A percentile compares a stretch with the other conserved stretches of the same genome.
Evolutionary conservation across 495 filamentous ascomycete species (phyloP).

Genomic region (Letharia lupina): DNA sequence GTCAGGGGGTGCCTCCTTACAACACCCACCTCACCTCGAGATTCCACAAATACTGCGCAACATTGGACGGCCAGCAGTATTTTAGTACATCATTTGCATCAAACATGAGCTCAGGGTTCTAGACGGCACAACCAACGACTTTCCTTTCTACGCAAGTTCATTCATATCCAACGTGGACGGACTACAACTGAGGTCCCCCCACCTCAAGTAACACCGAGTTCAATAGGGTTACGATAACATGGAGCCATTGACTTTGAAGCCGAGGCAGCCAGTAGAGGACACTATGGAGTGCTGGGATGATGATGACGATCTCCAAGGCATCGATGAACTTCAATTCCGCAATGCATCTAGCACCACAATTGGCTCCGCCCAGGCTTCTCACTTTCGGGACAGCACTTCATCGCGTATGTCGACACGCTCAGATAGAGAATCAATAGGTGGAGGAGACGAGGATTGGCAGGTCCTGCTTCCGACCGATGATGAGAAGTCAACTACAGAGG

Average conservation of each 20-base stretch:
- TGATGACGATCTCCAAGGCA: constrained; percentile 68
- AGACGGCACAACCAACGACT: background rate
- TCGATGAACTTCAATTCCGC: constrained; percentile 60
- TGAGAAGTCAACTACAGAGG: constrained; percentile 68
- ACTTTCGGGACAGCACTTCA: constrained; percentile 61
- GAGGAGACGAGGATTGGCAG: constrained; percentile 76
- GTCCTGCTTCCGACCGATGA: constrained; percentile 70
- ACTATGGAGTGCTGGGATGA: constrained; percentile 83
- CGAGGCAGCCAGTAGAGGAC: constrained; percentile 46
- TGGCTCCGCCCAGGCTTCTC: constrained; percentile 39
- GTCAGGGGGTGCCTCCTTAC: constrained; percentile 3
- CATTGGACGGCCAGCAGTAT: background rate
- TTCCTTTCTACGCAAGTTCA: background rate
- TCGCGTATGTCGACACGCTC: constrained; percentile 71
- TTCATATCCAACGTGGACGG: background rate
- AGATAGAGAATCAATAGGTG: constrained; percentile 64
- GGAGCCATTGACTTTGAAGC: constrained; percentile 51
- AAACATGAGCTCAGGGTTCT: constrained; percentile 10
- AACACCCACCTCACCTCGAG: constrained; percentile 3
- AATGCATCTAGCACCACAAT: constrained; percentile 52
- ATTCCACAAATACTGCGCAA: constrained; percentile 5
- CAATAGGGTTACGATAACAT: constrained; percentile 25
- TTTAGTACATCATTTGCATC: background rate
- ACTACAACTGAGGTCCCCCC: background rate
- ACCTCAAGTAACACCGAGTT: background rate